Base-by-base conservation (phyloP, 164 flowering plant genomes). In the Liquidambar formosana region DNA sequence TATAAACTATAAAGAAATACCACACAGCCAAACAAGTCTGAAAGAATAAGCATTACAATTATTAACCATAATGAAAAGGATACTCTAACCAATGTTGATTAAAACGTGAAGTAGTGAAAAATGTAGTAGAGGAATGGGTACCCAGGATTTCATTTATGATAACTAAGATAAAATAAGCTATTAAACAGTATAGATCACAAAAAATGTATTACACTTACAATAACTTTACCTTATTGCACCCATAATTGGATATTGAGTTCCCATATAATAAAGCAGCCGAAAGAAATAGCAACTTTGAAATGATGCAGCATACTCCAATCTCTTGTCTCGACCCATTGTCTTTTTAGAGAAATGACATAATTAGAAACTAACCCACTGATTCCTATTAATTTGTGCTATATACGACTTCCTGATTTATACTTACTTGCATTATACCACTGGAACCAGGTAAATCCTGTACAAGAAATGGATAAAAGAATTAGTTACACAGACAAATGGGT, bases 371-470 rank as follows among this genome's bases (percentile, higher is more conserved):
- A 58, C n/a, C 41, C 43, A 1, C 43, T 4, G 5, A 38, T 15
- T 66, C 18, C 45, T 47, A 25, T 14, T 43, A 48, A 43, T 22
- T 47, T 53, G 14, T 8, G 21, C 23, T 19, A 22, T 4, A 56
- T 47, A 51, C 15, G 15, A 56, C 25, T 61, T 13, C 10, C 38
- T 45, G 64, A n/a, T 5, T 45, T 57, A 43, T 53, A 74, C 92
- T 79, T 85, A 94, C 98, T 83, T 94, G 98, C 98, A 94, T 94
- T 62, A 92, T 87, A 51, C 98, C 98, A 76, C 98, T 94, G 67
- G 97, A 90, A 68, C 78, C 88, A 52, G 98, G 98, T 73, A 94
- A 75, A 76, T 94, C 98, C 98, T 93, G 86, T 63, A 79, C 38
- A 57, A 49, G 52, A 64, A 65, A 65, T n/a, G 3, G 14, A 53